Evolutionary conservation across 257 asterid genomes (phyloP), one percentile per base, ranked within the genome.

Genomic region (Primulina tabacum): DNA sequence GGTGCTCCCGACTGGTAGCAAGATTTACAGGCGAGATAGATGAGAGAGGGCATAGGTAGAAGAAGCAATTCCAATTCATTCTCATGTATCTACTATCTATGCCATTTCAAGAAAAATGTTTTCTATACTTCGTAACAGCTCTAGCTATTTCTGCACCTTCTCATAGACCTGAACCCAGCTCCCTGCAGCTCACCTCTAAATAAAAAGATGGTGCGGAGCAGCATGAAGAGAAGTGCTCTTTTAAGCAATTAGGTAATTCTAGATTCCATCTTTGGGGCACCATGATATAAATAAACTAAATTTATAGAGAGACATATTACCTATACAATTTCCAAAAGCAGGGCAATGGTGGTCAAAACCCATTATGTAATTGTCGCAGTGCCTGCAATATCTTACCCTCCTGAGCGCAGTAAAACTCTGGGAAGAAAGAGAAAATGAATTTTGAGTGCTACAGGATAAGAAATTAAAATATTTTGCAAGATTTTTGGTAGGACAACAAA

Each of bases 301-400:
- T 11, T 43, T 43, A 12, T 33, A 50, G 47, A 66, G 18, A 58
- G 29, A 43, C 3, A 3, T 32, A 65, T 68, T 82, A 85, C 90
- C 90, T 71, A 85, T 76, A 65, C 90, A 85, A 74, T 81, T 85
- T 67, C 88, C 90, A 68, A 85, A 85, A 70, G 88, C 90, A 72
- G 90, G 88, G 71, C 90, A 85, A 69, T 85, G 90, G 77, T 85
- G 90, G 73, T 85, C 90, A 72, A 85, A 83, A 30, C 83, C 83
- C 71, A 72, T 34, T 68, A 85, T 79, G 76, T 80, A 70, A 29
- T 72, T 78, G 68, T 79, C 74, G 81, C 90, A 85, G 65, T 72
- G 75, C 79, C 71, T 76, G 81, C 90, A 85, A 65, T 81, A 85
- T 83, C 75, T 78, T 64, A 68, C 75, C 67, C 86, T 81, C 77